These are phyloP conservation scores for Aspergillus brasiliensis DNA, from an alignment of 2,329 filamentous ascomycete species.

Conservation along the genomic window DNA sequence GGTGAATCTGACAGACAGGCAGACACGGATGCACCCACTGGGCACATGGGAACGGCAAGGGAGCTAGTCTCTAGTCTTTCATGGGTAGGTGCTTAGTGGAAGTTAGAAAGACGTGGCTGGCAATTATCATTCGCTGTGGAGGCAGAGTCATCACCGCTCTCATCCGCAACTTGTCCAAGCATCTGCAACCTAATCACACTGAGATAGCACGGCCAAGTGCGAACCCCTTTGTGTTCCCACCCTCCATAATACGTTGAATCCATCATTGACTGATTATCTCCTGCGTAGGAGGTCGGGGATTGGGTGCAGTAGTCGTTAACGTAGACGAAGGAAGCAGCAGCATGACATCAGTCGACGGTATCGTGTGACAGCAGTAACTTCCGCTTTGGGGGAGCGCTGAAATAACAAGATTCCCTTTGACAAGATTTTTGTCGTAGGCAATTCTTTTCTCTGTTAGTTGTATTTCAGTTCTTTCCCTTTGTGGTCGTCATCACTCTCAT, in stretches of 20 bases:
- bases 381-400: background rate
- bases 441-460: background rate
- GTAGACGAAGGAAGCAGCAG: conserved; percentile 1
- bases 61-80: conserved; percentile 12
- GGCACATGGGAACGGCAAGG: conserved; percentile 18
- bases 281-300: background rate
- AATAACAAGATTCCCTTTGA: background rate
- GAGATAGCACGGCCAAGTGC: conserved; percentile 6
- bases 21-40: conserved; percentile 8
- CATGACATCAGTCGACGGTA: conserved; percentile 16
- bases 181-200: conserved; percentile 21
- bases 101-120: conserved; percentile 11
- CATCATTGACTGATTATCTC: background rate
- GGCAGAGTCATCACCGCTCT: background rate
- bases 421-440: background rate
- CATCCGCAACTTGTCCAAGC: conserved; percentile 10
- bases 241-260: background rate
- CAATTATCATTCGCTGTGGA: conserved; percentile 13
- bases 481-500: background rate
- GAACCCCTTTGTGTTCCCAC: conserved; percentile 7
- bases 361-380: conserved; percentile 22
- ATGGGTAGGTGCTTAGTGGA: conserved; percentile 8
- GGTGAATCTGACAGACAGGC: conserved; percentile 8
- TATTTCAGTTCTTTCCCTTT: background rate
- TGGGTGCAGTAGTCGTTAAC: conserved; percentile 1